These are phyloP conservation scores for Moelleriella libera DNA, from an alignment of 2,329 filamentous ascomycete genomes.

Conservation along the genomic window DNA sequence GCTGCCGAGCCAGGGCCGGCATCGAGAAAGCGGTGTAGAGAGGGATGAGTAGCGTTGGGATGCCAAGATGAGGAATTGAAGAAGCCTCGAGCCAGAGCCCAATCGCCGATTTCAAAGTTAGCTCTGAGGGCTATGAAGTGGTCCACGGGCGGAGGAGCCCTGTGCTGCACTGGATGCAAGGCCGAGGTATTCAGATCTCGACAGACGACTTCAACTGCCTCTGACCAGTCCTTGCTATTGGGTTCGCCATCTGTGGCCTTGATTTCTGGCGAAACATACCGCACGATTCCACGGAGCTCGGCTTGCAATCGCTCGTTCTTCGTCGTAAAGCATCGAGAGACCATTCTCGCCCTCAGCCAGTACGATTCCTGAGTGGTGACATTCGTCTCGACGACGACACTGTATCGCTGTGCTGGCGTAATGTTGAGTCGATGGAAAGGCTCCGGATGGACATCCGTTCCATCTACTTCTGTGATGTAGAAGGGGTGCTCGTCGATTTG, in stretches of 20 bases:
- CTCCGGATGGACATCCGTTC: constrained; percentile 47
- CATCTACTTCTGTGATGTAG: constrained; percentile 55
- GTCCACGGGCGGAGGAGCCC: constrained; percentile 22
- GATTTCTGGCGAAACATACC: constrained; percentile 9
- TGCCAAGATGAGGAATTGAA: constrained; percentile 38
- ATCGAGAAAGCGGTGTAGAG: constrained; percentile 21
- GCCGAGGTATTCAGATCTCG: constrained; percentile 36
- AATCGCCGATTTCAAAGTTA: constrained; percentile 40
- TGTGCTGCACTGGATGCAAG: constrained; percentile 22
- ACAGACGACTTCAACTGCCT: constrained; percentile 31
- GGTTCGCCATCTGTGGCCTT: constrained; percentile 8
- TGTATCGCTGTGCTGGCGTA: constrained; percentile 58
- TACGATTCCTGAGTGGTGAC: constrained; percentile 38
- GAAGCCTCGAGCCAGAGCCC: constrained; percentile 36
- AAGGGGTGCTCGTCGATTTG: constrained; percentile 54
- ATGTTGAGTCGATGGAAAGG: constrained; percentile 48
- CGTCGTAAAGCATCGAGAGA: constrained; percentile 22
- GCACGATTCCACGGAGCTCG: constrained; percentile 16
- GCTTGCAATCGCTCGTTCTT: constrained; percentile 15
- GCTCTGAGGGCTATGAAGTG: constrained; percentile 30
- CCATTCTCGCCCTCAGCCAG: constrained; percentile 45
- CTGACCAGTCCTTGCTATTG: constrained; percentile 32
- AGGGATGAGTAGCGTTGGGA: constrained; percentile 19
- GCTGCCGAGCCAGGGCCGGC: constrained; percentile 6
- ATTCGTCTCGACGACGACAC: constrained; percentile 48